These are phyloP conservation scores for Penicillium sp. DNA, from an alignment of 2,329 filamentous ascomycete species.

Conservation along the genomic window DNA sequence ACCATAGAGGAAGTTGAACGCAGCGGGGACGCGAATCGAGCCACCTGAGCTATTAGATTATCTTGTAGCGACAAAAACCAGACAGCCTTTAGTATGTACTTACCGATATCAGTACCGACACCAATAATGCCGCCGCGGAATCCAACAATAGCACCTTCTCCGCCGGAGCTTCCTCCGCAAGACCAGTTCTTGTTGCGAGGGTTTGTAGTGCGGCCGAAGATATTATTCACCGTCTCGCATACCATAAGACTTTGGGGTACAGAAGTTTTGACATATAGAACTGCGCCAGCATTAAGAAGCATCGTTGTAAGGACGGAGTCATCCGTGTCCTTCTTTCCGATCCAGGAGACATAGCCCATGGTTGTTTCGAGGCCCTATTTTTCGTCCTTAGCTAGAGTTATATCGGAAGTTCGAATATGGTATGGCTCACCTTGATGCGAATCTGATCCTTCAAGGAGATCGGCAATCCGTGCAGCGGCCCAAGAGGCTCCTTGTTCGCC, in stretches of 20 bases:
- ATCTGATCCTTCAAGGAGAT: conserved; percentile 72
- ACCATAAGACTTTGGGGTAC: conserved; percentile 72
- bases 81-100: background rate
- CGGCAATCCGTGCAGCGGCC: conserved; percentile 66
- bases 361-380: conserved; percentile 23
- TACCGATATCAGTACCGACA: conserved; percentile 66
- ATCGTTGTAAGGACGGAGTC: conserved; percentile 36
- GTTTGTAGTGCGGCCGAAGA: conserved; percentile 67
- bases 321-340: conserved; percentile 23
- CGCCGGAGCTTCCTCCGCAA: conserved; percentile 69
- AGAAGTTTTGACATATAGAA: conserved; percentile 64
- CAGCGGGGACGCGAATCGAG: conserved; percentile 48
- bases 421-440: conserved; percentile 26
- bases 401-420: background rate
- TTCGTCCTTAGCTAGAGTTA: background rate
- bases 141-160: conserved; percentile 67
- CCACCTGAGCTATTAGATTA: conserved; percentile 26
- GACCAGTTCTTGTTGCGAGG: conserved; percentile 68
- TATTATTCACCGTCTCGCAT: conserved; percentile 68
- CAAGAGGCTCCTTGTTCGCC: conserved; percentile 54
- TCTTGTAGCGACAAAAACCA: too few species aligned
- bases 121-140: conserved; percentile 61
- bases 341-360: conserved; percentile 27
- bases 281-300: conserved; percentile 55
- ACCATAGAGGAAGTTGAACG: conserved; percentile 48